Base-by-base conservation (phyloP, 2,329 filamentous ascomycete species). In the Curvularia hawaiiensis region DNA sequence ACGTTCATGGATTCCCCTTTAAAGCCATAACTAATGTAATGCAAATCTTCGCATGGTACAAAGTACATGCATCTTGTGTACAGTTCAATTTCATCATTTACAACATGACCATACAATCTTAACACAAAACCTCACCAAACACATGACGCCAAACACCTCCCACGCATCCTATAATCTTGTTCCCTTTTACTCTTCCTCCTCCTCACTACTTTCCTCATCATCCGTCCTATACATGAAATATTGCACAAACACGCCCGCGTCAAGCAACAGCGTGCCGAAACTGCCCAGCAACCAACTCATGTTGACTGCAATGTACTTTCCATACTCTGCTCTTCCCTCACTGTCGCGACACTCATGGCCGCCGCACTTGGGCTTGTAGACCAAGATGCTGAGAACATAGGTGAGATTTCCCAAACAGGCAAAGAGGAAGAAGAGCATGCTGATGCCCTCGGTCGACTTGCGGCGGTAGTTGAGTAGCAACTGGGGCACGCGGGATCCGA, bases 401-500 rank as follows among this genome's bases (percentile, higher is more conserved):
- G 93, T 97, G 63, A 97, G 77, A 75, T 99, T 99, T 2, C 95
- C 95, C 6, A 98, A 86, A 73, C 94, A 98, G 4, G 95, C 95
- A 74, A 99, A 98, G 22, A 98, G 82, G 80, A 98, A 98, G 79
- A 98, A 99, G 11, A 98, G 84, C 79, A 97, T 88, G 63, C 90
- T 94, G 20, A 99, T 89, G 3, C 95, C 95, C 54, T 98, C 93
- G 1, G 93, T 97, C 43, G 89, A 93, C 79, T 96, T 96, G 61
- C 95, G 89, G 20, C 91, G 87, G 80, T 91, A 96, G 77, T 98
- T 99, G 52, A 98, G 85, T 8, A 97, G 82, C 1, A 99, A 83
- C 79, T 99, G 95, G 0, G 95, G 95, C 7, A 98, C 78, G 9
- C 95, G 89, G 0, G 90, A 95, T 22, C 91, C 91, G 11, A 98